phyloP scores from a whole-genome alignment of 2,329 filamentous ascomycete species.

The Ceratocystis eucalypticola region DNA sequence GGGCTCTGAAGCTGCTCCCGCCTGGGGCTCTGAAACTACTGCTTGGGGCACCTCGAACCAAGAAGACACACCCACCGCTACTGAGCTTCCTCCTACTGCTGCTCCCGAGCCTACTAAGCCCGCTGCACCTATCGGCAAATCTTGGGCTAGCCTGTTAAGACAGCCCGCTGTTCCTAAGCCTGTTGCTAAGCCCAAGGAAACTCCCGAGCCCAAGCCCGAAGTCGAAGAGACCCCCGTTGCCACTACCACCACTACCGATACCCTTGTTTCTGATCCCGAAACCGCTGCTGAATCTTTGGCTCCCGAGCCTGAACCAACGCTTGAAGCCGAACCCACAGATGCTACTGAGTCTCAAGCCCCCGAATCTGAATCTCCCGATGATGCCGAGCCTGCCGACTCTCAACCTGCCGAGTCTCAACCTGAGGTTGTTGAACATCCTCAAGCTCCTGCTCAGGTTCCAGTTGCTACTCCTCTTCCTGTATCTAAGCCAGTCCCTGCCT shows the following conservation, averaged over 20 bases:
- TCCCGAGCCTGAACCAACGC: conserved; percentile 11
- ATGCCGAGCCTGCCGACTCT: conserved; percentile 26
- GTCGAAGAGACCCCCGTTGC: conserved; percentile 21
- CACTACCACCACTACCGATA: conserved; percentile 8
- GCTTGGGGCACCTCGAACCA: conserved; percentile 33
- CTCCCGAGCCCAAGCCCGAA: conserved; percentile 32
- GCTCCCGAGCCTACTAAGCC: conserved; percentile 29
- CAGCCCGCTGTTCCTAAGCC: conserved; percentile 45
- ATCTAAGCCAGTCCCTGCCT: conserved; percentile 47
- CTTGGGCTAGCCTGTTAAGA: conserved; percentile 65
- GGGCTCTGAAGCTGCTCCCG: conserved; percentile 54
- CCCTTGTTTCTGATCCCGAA: conserved; percentile 4
- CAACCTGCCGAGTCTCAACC: conserved; percentile 23
- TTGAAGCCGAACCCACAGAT: conserved; percentile 7
- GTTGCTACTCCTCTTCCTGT: conserved; percentile 51
- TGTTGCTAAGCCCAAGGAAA: conserved; percentile 40
- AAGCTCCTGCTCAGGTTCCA: neutral
- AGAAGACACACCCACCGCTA: conserved; percentile 23
- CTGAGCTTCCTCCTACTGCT: conserved; percentile 21
- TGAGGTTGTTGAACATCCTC: conserved; percentile 33
- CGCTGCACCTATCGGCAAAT: conserved; percentile 36
- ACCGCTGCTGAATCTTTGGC: neutral
- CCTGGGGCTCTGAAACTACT: conserved; percentile 29
- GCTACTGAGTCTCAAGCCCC: conserved; percentile 25
- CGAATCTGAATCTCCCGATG: conserved; percentile 19